Evolutionary conservation across 2,329 filamentous ascomycete genomes (phyloP), one percentile per base, ranked within the genome.

Genomic region (Waltergamsia citrina): DNA sequence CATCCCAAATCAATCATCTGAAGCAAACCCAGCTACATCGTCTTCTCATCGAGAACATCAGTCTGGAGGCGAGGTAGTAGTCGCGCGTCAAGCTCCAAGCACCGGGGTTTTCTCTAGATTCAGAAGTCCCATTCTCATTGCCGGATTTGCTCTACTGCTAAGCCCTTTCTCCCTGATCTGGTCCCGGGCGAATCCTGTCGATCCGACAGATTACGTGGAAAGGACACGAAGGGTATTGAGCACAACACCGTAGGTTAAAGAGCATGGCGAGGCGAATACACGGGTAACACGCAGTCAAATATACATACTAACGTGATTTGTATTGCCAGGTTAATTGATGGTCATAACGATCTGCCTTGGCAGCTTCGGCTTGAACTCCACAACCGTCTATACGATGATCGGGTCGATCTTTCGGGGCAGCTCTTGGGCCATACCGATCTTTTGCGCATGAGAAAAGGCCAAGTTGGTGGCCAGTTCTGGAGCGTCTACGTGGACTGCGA

Each of bases 381-480:
- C 15, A 53, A 53, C 30, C 44, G 44, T 14, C 47, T 49, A 19
- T 46, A 49, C 34, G 39, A 44, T 29, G 33, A 31, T 18, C 35
- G 33, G 9, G 27, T 41, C 15, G 40, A 42, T 31, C 38, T 44
- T 29, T 36, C 30, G 3, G 41, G 42, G 18, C 39, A 33, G 7
- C 33, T 48, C 15, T 37, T 48, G 8, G 42, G 43, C 5, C 49
- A 54, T 30, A 50, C 51, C 3, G 51, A 53, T 20, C 19, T 54
- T 3, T 29, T 38, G 9, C 39, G 51, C 1, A 45, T 54, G 42
- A 44, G 42, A 18, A 40, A 51, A 28, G 51, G 50, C 8, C 42
- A 41, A 27, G 46, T 54, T 6, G 51, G 51, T 3, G 46, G 49
- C 8, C 51, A 53, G 35, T 54, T 54, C 37, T 54, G 52, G 51